Conservation (phyloP, 2,329 filamentous ascomycete genomes). For the Exophiala sp. region DNA sequence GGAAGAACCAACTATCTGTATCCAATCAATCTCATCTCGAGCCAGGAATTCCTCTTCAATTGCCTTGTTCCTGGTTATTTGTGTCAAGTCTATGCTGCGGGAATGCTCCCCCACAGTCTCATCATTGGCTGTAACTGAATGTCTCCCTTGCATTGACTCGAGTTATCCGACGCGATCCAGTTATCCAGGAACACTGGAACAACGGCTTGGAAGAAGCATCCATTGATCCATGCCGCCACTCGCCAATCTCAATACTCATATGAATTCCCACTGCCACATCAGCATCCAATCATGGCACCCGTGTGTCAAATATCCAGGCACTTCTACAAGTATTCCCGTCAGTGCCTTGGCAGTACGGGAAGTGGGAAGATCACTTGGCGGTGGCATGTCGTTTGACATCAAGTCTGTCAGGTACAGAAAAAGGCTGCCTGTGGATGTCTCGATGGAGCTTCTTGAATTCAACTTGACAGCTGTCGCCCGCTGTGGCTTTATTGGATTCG, state of each 20-base stretch:
- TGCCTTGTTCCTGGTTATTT: neutral
- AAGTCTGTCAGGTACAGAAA: neutral
- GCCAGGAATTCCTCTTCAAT: neutral
- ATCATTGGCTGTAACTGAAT: neutral
- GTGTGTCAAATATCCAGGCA: too few relatives aligned
- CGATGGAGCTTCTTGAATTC: neutral
- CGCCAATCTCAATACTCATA: too few relatives aligned
- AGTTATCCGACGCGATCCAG: too few relatives aligned
- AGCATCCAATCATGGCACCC: too few relatives aligned
- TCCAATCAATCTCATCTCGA: conserved; percentile 3
- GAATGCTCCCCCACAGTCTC: too few relatives aligned
- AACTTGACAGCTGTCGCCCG: neutral
- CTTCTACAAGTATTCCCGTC: too few relatives aligned
- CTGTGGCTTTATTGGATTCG: neutral
- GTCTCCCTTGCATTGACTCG: neutral
- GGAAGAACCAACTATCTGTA: neutral
- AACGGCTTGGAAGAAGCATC: too few relatives aligned
- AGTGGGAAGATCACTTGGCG: too few relatives aligned
- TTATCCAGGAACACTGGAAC: too few relatives aligned
- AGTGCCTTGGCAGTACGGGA: too few relatives aligned
- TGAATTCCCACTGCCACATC: too few relatives aligned
- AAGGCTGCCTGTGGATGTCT: neutral
- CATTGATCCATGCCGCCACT: too few relatives aligned
- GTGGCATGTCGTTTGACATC: neutral
- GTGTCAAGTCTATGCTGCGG: neutral